Evolutionary conservation across 2,329 filamentous ascomycete genomes (phyloP), one percentile per base, ranked within the genome.

Genomic region (Colletotrichum sp.): DNA sequence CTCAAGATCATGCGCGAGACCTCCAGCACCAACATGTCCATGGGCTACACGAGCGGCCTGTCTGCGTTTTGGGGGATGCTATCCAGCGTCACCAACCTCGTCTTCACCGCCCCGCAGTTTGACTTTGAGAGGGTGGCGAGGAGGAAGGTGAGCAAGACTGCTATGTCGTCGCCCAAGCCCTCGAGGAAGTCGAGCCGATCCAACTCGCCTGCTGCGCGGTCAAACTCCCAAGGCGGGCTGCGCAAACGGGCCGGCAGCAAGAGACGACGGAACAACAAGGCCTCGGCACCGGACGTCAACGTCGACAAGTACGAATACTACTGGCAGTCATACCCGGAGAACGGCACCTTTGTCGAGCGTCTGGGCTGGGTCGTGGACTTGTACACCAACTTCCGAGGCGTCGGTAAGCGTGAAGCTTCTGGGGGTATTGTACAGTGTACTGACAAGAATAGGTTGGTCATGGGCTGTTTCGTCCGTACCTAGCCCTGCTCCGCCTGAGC

Each of bases 241-340:
- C 67, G 66, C n/a, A 74, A 58, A 36, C 58, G 74, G 18, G 60
- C 34, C 24, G 71, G 71, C 26, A 71, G 61, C 60, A 76, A 76
- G 43, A 75, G 55, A 61, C 63, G 73, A 34, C 65, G 36, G 28
- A 55, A 43, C n/a, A 66, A 66, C n/a, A 66, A 66, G 13, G 70
- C 68, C 58, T 58, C 48, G 6, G 74, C 74, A 5, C 71, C 71
- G 12, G 74, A 76, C 15, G 71, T 65, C 10, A 66, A 76, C 21
- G 65, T 75, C 9, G 71, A 74, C 13, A 80, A 84, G 21, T 84
- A 84, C 61, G 87, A 90, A 73, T 92, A 92, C 72, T 88, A 89
- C 79, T 93, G 92, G 92, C 88, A 93, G 80, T 82, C 87, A 1
- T 93, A 89, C 77, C 92, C 92, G 1, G 85, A 86, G 6, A 81